A percentile compares a stretch with the other conserved stretches of the same genome.
phyloP scores from a whole-genome alignment of 2,329 filamentous ascomycete genomes.

The Neopestalotiopsis clavispora region DNA sequence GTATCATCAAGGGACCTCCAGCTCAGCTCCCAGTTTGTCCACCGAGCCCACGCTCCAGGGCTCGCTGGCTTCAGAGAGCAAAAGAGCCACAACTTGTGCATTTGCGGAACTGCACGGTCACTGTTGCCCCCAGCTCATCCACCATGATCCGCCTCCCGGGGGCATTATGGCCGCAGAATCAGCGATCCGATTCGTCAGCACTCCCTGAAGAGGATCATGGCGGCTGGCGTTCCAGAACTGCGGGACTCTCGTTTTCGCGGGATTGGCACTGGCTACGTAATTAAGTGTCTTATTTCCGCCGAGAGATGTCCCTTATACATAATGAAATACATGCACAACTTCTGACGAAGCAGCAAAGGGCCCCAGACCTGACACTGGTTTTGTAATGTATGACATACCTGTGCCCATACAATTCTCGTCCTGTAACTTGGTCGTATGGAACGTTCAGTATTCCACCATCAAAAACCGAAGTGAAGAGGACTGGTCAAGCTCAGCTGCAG shows the following conservation, averaged over 20 bases:
- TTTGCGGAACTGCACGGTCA: not conserved
- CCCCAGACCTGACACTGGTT: not conserved
- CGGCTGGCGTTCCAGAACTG: not conserved
- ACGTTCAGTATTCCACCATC: too few relatives aligned
- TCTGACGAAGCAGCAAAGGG: not conserved
- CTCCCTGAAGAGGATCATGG: not conserved
- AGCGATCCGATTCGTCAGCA: not conserved
- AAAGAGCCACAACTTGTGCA: not conserved
- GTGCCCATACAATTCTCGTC: not conserved
- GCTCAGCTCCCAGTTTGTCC: too few relatives aligned
- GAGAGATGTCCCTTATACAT: not conserved
- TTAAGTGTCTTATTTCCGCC: not conserved
- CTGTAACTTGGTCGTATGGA: too few relatives aligned
- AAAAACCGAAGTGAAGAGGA: too few relatives aligned
- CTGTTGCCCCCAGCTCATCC: not conserved
- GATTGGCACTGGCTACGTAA: not conserved
- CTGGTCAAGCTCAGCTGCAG: too few relatives aligned
- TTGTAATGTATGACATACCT: not conserved
- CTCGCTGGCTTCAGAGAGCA: not conserved
- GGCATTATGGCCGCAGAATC: not conserved
- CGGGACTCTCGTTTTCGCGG: not conserved
- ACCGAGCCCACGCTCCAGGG: too few relatives aligned
- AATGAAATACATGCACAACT: not conserved
- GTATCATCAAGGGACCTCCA: too few relatives aligned
- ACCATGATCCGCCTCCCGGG: not conserved